Evolutionary conservation across 2,329 filamentous ascomycete species (phyloP).

Genomic region (Nemania sp.): DNA sequence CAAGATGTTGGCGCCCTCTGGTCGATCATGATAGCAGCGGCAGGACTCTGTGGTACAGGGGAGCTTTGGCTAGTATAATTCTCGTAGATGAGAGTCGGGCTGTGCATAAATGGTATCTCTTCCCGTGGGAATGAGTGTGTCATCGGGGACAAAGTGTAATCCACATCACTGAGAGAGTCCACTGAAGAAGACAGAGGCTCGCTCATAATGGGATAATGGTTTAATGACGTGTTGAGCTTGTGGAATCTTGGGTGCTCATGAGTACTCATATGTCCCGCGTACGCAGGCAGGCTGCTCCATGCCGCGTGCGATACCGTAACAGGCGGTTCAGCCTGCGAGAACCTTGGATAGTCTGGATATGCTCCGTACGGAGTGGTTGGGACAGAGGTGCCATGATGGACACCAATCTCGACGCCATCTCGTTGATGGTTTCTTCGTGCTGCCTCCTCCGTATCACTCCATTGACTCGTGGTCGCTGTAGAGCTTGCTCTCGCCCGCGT

Average conservation of each 20-base stretch:
- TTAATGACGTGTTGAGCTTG: conserved; percentile 45
- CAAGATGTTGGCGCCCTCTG: conserved; percentile 62
- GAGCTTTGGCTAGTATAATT: conserved; percentile 57
- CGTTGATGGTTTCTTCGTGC: conserved; percentile 41
- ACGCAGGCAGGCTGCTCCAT: conserved; percentile 52
- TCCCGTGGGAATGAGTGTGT: conserved; percentile 58
- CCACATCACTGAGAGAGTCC: conserved; percentile 64
- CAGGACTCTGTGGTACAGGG: conserved; percentile 58
- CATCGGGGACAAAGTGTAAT: conserved; percentile 59
- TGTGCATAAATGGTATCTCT: conserved; percentile 59
- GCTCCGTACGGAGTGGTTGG: conserved; percentile 40
- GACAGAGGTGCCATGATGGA: conserved; percentile 48
- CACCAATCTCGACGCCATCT: conserved; percentile 44
- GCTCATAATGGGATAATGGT: conserved; percentile 49
- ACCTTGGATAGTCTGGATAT: conserved; percentile 56
- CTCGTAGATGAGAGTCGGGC: conserved; percentile 61
- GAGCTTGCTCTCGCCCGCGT: conserved; percentile 52
- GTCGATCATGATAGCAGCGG: conserved; percentile 58
- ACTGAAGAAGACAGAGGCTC: conserved; percentile 58
- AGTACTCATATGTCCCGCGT: conserved; percentile 46
- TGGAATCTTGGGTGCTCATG: conserved; percentile 49
- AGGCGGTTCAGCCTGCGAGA: conserved; percentile 51
- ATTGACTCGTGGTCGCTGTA: conserved; percentile 43
- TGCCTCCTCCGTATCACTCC: conserved; percentile 45
- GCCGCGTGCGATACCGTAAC: conserved; percentile 46